phyloP scores from a whole-genome alignment of 2,329 filamentous ascomycete genomes.

The Botrytis paeoniae region DNA sequence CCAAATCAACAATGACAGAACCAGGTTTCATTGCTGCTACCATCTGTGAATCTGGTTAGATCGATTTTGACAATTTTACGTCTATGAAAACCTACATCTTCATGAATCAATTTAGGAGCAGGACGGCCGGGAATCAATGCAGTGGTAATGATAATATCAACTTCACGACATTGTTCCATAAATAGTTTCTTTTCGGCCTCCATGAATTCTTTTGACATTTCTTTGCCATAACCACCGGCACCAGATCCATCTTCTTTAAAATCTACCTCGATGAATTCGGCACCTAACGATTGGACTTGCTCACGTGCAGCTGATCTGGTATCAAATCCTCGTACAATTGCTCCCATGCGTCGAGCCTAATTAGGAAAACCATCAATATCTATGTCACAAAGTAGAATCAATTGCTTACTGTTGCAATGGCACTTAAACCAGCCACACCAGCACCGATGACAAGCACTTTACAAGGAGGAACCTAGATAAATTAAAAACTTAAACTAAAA shows the following conservation, averaged over 20 bases:
- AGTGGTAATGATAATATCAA: constrained; percentile 90
- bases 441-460: constrained; percentile 90
- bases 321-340: constrained; percentile 87
- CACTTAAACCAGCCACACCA: constrained; percentile 83
- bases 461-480: constrained; percentile 73
- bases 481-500: constrained; percentile 17
- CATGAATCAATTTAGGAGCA: constrained; percentile 80
- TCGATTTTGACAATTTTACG: background rate
- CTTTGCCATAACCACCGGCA: constrained; percentile 84
- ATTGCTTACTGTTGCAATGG: constrained; percentile 67
- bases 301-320: constrained; percentile 85
- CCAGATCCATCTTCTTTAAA: constrained; percentile 81
- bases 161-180: constrained; percentile 79
- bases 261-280: constrained; percentile 85
- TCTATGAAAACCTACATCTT: constrained; percentile 54
- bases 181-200: constrained; percentile 92
- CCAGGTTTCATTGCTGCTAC: constrained; percentile 72
- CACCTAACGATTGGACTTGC: constrained; percentile 85
- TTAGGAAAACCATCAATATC: background rate
- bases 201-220: constrained; percentile 92
- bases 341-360: constrained; percentile 73
- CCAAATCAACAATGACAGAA: constrained; percentile 83
- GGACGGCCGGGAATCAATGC: constrained; percentile 84
- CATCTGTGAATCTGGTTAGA: constrained; percentile 43
- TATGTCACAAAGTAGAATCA: background rate